Base-by-base conservation (phyloP, 441 rosid genomes). In the Gossypium lobatum region DNA sequence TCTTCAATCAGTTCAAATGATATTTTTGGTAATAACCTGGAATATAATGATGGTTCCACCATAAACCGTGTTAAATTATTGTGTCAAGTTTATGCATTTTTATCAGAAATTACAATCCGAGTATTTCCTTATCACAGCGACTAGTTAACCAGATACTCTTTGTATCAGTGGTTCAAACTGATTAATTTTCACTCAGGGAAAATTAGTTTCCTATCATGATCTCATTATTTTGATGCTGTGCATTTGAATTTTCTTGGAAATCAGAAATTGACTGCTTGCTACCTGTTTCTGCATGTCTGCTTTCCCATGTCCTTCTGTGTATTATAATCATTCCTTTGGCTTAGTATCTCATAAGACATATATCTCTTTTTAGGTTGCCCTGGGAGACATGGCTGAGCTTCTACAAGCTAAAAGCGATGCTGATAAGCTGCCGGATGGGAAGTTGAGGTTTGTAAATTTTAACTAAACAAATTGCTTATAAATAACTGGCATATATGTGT, bases 351-450 rank as follows among this genome's bases (percentile, higher is more conserved):
- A 23, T 66, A 71, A 71, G 58, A 54, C 39, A 4, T 69, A 8
- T 81, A 21, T 45, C 42, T 46, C 61, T 55, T 39, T 9, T 39
- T 73, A 94, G 97, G 97, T 94, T 83, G 97, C 98, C 26, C 87
- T 94, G 37, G 97, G 98, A 5, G 94, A 88, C 85, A 92, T 92
- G 97, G 88, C 70, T 54, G 97, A 92, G 83, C 95, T 88, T 77
- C 77, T 78, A 8, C 0, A 69, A 58, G 89, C 91, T 16, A 84
- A 91, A 57, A 84, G 86, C 78, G 86, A 91, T 72, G 97, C 97
- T 28, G 82, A 92, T 75, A 86, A 85, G 42, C 78, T 94, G 75
- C 91, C 95, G 4, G 71, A 74, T 14, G 97, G 98, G 48, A 94
- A 90, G 85, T 82, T 92, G 75, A 92, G 97, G 98, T 94, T 63